Conservation (phyloP, 352 stramenopile genomes). For the Blastocystis sp. region DNA sequence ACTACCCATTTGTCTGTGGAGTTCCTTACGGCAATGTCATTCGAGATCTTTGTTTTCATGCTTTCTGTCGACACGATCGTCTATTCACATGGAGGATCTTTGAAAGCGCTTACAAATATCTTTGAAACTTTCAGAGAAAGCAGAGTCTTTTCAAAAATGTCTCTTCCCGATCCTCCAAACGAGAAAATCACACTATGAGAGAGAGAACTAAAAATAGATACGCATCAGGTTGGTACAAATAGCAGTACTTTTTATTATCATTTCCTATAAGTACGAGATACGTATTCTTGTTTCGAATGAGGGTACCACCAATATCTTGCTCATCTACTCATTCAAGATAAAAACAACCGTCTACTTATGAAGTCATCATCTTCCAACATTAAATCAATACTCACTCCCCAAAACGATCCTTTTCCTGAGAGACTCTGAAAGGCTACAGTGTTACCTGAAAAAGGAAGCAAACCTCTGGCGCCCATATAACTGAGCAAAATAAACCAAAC, state of each 20-base stretch:
- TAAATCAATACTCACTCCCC: neutral
- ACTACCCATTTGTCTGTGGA: neutral
- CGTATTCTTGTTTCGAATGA: neutral
- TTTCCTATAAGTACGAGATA: constrained; percentile 36
- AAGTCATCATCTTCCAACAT: neutral
- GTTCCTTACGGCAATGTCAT: neutral
- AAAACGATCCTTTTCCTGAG: neutral
- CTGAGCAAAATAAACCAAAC: neutral
- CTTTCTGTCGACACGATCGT: neutral
- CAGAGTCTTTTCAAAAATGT: constrained; percentile 28
- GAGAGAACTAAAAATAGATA: neutral
- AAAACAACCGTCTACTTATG: neutral
- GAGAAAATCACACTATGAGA: neutral
- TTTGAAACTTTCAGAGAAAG: neutral
- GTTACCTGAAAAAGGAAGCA: neutral
- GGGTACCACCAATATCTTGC: neutral
- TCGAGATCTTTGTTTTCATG: neutral
- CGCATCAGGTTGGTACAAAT: constrained; percentile 30
- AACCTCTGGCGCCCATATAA: constrained; percentile 4
- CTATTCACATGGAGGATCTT: neutral
- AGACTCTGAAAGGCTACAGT: neutral
- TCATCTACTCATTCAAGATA: neutral
- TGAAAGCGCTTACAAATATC: neutral
- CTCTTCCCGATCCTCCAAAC: constrained; percentile 12
- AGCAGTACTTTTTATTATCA: constrained; percentile 51